Percentiles rank a stretch among this genome's conserved stretches.
Evolutionary conservation across 2,329 filamentous ascomycete species (phyloP).

Genomic region (Podosphaera fusca): DNA sequence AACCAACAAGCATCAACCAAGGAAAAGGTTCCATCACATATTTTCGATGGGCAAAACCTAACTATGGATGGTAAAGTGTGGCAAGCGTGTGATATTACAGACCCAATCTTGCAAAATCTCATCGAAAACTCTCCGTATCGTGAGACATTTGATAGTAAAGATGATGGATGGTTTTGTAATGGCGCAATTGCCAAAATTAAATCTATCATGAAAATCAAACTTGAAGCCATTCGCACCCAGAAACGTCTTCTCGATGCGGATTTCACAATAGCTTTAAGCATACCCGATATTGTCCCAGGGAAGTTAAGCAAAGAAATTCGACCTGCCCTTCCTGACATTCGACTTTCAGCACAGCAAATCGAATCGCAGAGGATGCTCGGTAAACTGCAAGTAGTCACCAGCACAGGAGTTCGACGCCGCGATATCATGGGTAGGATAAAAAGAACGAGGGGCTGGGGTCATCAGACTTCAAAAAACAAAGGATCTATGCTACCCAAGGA

Average conservation of each 20-base stretch:
- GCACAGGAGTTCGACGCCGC: background rate
- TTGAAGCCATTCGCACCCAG: slow-evolving; percentile 39
- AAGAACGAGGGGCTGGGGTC: background rate
- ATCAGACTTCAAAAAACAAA: background rate
- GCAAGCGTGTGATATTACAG: slow-evolving; percentile 81
- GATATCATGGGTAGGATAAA: background rate
- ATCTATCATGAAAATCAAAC: slow-evolving; percentile 71
- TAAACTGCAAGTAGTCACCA: background rate
- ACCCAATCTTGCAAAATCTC: slow-evolving; percentile 46
- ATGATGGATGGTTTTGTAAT: slow-evolving; percentile 66
- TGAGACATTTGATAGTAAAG: slow-evolving; percentile 30
- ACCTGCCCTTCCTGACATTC: slow-evolving; percentile 13
- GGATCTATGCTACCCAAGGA: background rate
- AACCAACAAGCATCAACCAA: slow-evolving; percentile 7
- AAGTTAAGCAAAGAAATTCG: slow-evolving; percentile 8
- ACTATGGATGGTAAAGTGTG: slow-evolving; percentile 70
- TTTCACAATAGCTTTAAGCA: slow-evolving; percentile 21
- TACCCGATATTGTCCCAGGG: slow-evolving; percentile 14
- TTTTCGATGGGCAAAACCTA: slow-evolving; percentile 62
- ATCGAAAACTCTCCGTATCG: slow-evolving; percentile 40
- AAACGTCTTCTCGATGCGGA: slow-evolving; percentile 26
- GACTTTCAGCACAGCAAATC: slow-evolving; percentile 10
- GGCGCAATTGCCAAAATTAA: slow-evolving; percentile 67
- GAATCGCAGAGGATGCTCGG: slow-evolving; percentile 5
- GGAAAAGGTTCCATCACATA: slow-evolving; percentile 30